Evolutionary conservation across 768 basidiomycete genomes (phyloP).

Genomic region (Auricularia auricula-judae): DNA sequence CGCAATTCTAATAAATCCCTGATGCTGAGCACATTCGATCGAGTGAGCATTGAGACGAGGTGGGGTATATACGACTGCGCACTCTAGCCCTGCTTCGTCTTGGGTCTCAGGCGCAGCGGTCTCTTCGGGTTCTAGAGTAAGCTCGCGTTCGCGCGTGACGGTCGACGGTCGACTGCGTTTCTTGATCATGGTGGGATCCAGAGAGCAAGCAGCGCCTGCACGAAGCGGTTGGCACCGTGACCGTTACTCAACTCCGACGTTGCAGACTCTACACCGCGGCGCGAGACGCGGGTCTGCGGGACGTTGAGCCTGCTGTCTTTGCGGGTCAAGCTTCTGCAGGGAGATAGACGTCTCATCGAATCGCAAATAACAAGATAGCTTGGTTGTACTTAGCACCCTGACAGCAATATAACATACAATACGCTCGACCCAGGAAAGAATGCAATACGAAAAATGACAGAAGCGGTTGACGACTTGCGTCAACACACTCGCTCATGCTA

Average conservation of each 20-base stretch:
- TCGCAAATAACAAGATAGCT: too few species aligned
- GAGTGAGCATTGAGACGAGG: neutral
- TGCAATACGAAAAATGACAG: neutral
- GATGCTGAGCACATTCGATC: neutral
- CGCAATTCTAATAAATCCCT: constrained; percentile 79
- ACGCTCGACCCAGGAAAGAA: too few species aligned
- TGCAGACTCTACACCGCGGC: too few species aligned
- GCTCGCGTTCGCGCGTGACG: constrained; percentile 8
- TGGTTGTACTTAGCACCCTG: too few species aligned
- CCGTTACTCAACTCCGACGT: too few species aligned
- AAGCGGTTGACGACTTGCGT: neutral
- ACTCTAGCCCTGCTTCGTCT: neutral
- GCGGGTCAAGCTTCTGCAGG: neutral
- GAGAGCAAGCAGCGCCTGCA: too few species aligned
- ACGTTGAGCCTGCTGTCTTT: neutral
- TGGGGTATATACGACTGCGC: neutral
- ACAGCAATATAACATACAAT: too few species aligned
- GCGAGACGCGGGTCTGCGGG: neutral
- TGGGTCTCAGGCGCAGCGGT: neutral
- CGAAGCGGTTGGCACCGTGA: too few species aligned
- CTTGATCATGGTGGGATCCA: constrained; percentile 20
- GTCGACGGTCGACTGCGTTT: constrained; percentile 23
- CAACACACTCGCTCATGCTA: neutral
- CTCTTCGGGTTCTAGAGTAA: constrained; percentile 8
- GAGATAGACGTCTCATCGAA: too few species aligned